A percentile compares a stretch with the other conserved stretches of the same genome.
These are phyloP conservation scores for Lignosus rhinocerotis DNA, from an alignment of 1,284 basidiomycete species.

Conservation along the genomic window DNA sequence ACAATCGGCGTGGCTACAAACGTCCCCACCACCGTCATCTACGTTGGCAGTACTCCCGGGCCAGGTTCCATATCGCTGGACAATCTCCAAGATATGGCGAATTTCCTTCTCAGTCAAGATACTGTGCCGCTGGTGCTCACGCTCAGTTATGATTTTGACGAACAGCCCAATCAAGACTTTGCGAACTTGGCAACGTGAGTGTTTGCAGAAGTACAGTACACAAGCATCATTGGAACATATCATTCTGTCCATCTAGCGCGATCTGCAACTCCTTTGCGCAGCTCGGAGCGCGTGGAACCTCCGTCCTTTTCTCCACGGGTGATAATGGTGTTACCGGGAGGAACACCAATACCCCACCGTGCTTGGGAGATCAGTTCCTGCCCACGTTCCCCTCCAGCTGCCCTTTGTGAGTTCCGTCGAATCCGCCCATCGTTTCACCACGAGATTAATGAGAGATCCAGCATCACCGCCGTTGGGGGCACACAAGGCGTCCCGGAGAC, in stretches of 20 bases:
- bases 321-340: slow-evolving; percentile 54
- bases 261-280: slow-evolving; percentile 30
- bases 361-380: slow-evolving; percentile 45
- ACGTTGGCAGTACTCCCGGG: slow-evolving; percentile 4
- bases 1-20: slow-evolving; percentile 60
- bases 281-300: slow-evolving; percentile 59
- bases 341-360: too few species aligned
- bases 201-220: not conserved
- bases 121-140: slow-evolving; percentile 34
- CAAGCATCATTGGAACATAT: not conserved
- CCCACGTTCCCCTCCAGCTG: slow-evolving; percentile 67
- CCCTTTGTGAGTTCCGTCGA: slow-evolving; percentile 35
- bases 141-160: slow-evolving; percentile 50
- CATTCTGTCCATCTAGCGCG: not conserved
- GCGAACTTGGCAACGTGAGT: slow-evolving; percentile 34
- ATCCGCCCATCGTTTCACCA: not conserved
- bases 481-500: slow-evolving; percentile 40
- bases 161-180: slow-evolving; percentile 25
- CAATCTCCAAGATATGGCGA: slow-evolving; percentile 31
- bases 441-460: not conserved
- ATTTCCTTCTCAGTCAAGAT: slow-evolving; percentile 30
- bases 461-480: not conserved
- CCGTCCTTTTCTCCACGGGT: slow-evolving; percentile 62
- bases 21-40: slow-evolving; percentile 25
- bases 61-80: not conserved